Percentiles rank a stretch among this genome's conserved stretches.
Conservation (phyloP, 768 basidiomycete genomes). For the Amanita jacksonii region DNA sequence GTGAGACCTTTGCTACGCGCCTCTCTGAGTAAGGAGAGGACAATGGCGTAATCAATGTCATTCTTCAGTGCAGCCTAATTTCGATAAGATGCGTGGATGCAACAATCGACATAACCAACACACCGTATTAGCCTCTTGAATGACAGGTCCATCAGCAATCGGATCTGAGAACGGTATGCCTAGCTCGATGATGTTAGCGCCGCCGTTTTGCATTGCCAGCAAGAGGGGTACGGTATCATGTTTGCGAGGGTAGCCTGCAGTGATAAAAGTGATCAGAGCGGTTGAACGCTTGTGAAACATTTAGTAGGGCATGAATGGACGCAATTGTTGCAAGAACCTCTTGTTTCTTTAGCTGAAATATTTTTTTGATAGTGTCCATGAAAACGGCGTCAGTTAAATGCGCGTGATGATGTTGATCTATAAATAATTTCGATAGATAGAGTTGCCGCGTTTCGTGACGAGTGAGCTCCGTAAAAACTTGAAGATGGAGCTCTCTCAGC, state of each 20-base stretch:
- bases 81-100: not conserved
- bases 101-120: conserved; percentile 18
- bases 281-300: conserved; percentile 34
- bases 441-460: too few species aligned
- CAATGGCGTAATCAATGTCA: conserved; percentile 64
- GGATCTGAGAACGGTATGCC: conserved; percentile 96
- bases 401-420: conserved; percentile 15
- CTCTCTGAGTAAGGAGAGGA: conserved; percentile 65
- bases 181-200: conserved; percentile 90
- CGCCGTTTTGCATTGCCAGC: conserved; percentile 89
- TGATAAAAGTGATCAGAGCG: conserved; percentile 82
- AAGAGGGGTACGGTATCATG: conserved; percentile 80
- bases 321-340: conserved; percentile 27
- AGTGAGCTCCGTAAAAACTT: too few species aligned
- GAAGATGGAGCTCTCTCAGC: conserved; percentile 32
- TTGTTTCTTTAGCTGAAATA: conserved; percentile 57
- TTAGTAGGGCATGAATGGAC: conserved; percentile 2
- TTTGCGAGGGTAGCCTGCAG: conserved; percentile 80
- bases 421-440: too few species aligned
- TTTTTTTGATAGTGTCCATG: conserved; percentile 66
- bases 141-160: conserved; percentile 89
- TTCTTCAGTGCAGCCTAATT: conserved; percentile 69
- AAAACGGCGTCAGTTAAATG: too few species aligned
- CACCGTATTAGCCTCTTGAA: conserved; percentile 92
- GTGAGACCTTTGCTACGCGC: conserved; percentile 79